phyloP scores from a whole-genome alignment of 164 flowering plant species.

The Piper betle region DNA sequence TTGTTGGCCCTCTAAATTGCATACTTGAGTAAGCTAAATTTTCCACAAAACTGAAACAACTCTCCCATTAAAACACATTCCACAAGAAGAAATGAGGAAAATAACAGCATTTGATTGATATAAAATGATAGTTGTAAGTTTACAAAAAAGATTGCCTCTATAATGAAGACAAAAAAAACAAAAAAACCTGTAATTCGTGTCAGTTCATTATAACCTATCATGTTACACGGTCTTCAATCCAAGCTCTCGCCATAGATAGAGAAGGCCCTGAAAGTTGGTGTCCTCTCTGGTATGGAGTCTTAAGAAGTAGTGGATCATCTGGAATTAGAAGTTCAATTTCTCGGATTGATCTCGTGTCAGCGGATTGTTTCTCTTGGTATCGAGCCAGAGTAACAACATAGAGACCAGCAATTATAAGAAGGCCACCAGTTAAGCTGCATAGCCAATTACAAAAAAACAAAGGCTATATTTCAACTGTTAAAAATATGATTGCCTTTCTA shows the following conservation, averaged over 20 bases:
- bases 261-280: not conserved
- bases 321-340: not conserved
- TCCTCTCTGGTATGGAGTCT: conserved; percentile 1
- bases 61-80: no score
- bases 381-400: not conserved
- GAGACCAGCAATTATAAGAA: conserved; percentile 1
- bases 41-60: no score
- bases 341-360: not conserved
- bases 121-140: no score
- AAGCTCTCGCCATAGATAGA: not conserved
- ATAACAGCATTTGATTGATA: no score
- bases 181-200: not conserved
- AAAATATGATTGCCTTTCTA: no score
- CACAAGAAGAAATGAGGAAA: no score
- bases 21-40: no score
- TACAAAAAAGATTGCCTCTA: no score
- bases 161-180: no score
- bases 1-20: no score
- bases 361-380: not conserved
- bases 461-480: no score
- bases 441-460: no score
- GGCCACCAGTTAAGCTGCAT: not conserved
- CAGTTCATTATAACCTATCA: not conserved
- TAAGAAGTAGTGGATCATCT: not conserved
- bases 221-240: not conserved